These are phyloP conservation scores for Musa troglodytarum DNA, from an alignment of 176 grass and related monocot species.

Conservation along the genomic window DNA sequence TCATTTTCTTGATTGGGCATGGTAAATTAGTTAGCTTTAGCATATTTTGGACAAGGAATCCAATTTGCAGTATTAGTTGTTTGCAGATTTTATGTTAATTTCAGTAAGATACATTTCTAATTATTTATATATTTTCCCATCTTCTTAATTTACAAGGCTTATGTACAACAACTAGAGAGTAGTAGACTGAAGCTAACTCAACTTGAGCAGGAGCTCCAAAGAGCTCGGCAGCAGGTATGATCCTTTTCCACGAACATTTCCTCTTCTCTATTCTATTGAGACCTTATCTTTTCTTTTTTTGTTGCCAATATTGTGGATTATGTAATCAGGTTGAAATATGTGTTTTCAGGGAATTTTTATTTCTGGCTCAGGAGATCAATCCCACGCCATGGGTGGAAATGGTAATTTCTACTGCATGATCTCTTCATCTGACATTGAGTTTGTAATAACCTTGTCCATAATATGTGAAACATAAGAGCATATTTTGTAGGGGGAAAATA, in stretches of 20 bases:
- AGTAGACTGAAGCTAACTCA: constrained; percentile 98
- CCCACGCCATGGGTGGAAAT: constrained; percentile 53
- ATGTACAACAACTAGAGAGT: constrained; percentile 99
- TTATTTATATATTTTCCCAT: not conserved
- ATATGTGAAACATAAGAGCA: not conserved
- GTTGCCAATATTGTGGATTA: not conserved
- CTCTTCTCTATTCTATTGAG: not conserved
- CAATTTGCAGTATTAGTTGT: too few relatives aligned
- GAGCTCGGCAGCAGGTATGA: constrained; percentile 81
- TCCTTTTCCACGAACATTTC: not conserved
- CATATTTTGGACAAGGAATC: constrained; percentile 5
- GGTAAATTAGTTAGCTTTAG: not conserved
- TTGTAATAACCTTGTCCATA: not conserved
- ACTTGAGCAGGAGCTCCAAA: constrained; percentile 93
- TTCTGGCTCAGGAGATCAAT: constrained; percentile 64
- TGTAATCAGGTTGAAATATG: constrained; percentile 10
- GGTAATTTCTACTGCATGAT: constrained; percentile 34
- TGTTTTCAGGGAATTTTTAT: constrained; percentile 70
- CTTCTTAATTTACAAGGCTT: constrained; percentile 48
- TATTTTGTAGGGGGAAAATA: not conserved
- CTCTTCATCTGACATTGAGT: constrained; percentile 4
- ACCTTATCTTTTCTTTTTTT: constrained; percentile 6
- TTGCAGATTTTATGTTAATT: not conserved
- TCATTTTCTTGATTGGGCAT: too few relatives aligned
- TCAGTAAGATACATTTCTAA: not conserved